Percentiles rank a stretch among this genome's conserved stretches.
phyloP scores from a whole-genome alignment of 345 rosid genomes.

The Cardamine occulta region DNA sequence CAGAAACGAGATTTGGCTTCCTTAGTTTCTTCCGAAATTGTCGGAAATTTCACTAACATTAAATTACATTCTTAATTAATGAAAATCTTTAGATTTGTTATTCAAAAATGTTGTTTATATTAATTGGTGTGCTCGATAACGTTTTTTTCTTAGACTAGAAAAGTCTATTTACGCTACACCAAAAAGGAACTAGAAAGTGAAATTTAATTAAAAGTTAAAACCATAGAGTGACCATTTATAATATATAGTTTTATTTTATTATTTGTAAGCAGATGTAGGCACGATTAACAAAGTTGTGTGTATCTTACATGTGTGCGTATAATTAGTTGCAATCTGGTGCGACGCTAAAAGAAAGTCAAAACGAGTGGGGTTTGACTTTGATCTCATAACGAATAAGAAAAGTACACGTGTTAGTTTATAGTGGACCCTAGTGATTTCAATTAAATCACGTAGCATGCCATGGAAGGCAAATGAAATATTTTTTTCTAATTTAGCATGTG shows the following conservation, averaged over 20 bases:
- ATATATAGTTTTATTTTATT: background rate
- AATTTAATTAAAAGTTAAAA: slow-evolving; percentile 1
- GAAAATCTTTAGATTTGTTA: background rate
- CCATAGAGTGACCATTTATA: background rate
- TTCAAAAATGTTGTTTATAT: slow-evolving; percentile 13
- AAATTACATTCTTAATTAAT: background rate
- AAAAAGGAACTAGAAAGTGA: slow-evolving; percentile 6
- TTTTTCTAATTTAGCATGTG: slow-evolving; percentile 32
- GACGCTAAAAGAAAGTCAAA: slow-evolving; percentile 35
- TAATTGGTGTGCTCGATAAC: slow-evolving; percentile 34
- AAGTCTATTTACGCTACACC: slow-evolving; percentile 35
- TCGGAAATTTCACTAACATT: background rate
- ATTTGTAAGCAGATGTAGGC: slow-evolving; percentile 28
- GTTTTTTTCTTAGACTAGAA: background rate
- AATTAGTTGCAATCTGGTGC: slow-evolving; percentile 33
- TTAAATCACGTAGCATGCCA: slow-evolving; percentile 44
- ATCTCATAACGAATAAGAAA: background rate
- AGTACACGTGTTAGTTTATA: slow-evolving; percentile 18
- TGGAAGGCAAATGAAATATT: slow-evolving; percentile 4
- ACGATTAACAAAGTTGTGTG: slow-evolving; percentile 40
- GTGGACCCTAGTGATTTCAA: slow-evolving; percentile 30
- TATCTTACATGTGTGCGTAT: slow-evolving; percentile 30
- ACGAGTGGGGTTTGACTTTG: slow-evolving; percentile 42
- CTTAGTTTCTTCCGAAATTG: slow-evolving; percentile 16
- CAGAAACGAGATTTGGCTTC: background rate